Conservation (phyloP, 768 basidiomycete genomes). For the Kwoniella botswanensis region DNA sequence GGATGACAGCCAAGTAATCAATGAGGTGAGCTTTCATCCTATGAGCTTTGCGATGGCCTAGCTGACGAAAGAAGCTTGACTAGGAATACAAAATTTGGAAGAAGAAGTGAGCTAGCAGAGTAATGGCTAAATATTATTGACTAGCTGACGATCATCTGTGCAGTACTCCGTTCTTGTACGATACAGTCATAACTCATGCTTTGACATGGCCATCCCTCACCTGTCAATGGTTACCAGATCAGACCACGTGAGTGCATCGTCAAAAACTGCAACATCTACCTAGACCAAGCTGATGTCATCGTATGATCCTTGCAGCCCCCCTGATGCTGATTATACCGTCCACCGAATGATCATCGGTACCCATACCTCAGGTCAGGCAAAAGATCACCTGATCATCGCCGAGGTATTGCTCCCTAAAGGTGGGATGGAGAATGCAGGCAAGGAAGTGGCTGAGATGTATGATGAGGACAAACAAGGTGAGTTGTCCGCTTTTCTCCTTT, state of each 20-base stretch:
- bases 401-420: conserved; percentile 88
- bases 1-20: conserved; percentile 59
- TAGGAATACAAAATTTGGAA: conserved; percentile 61
- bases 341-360: conserved; percentile 96
- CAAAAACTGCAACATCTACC: conserved; percentile 19
- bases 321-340: conserved; percentile 89
- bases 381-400: conserved; percentile 95
- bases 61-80: neutral
- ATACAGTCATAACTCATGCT: conserved; percentile 95
- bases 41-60: too few relatives aligned
- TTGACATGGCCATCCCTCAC: conserved; percentile 98
- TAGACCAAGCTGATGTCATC: too few relatives aligned
- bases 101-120: conserved; percentile 54
- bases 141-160: neutral
- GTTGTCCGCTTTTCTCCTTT: conserved; percentile 20
- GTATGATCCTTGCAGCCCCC: conserved; percentile 64
- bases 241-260: conserved; percentile 72
- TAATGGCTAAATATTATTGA: too few relatives aligned
- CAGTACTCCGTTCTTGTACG: conserved; percentile 96
- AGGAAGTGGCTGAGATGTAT: conserved; percentile 72
- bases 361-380: conserved; percentile 91
- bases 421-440: conserved; percentile 67
- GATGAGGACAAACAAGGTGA: conserved; percentile 82
- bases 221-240: conserved; percentile 99
- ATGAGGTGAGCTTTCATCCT: conserved; percentile 59